These are phyloP conservation scores for Pulveroboletus sp. DNA, from an alignment of 768 basidiomycete species.

Conservation along the genomic window DNA sequence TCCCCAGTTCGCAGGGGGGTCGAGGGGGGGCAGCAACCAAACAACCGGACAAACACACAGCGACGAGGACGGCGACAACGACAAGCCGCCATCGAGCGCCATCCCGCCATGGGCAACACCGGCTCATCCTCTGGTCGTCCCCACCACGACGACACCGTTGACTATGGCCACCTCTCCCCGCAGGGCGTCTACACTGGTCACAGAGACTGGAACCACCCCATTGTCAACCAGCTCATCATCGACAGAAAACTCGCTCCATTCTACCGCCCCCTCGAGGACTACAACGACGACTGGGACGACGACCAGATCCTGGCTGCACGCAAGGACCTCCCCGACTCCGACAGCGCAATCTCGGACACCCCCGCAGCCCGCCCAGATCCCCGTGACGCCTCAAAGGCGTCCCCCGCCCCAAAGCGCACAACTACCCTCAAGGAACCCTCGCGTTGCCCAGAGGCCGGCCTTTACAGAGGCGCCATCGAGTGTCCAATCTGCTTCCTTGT, in stretches of 20 bases:
- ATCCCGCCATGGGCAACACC: slow-evolving; percentile 68
- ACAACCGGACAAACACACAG: slow-evolving; percentile 20
- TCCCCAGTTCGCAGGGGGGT: slow-evolving; percentile 17
- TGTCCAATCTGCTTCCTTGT: slow-evolving; percentile 99
- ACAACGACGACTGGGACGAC: slow-evolving; percentile 82
- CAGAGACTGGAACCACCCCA: slow-evolving; percentile 84
- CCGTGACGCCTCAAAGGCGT: slow-evolving; percentile 21
- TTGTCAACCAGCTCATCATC: slow-evolving; percentile 84
- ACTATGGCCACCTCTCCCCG: slow-evolving; percentile 75
- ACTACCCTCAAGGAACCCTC: slow-evolving; percentile 57
- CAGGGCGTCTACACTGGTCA: slow-evolving; percentile 83
- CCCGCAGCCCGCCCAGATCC: slow-evolving; percentile 31
- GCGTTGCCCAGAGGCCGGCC: slow-evolving; percentile 64
- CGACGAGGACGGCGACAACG: slow-evolving; percentile 1
- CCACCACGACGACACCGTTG: slow-evolving; percentile 79
- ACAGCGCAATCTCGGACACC: slow-evolving; percentile 38
- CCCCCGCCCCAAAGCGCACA: slow-evolving; percentile 47
- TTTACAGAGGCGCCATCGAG: slow-evolving; percentile 83
- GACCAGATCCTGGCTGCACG: slow-evolving; percentile 80
- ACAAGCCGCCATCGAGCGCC: neutral
- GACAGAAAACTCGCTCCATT: slow-evolving; percentile 91
- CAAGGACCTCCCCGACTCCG: slow-evolving; percentile 57
- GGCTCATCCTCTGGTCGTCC: slow-evolving; percentile 68
- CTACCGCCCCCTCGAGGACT: slow-evolving; percentile 94
- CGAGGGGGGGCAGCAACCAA: slow-evolving; percentile 15